Conservation (phyloP, 305 asterid genomes). For the Rubia occidens region DNA sequence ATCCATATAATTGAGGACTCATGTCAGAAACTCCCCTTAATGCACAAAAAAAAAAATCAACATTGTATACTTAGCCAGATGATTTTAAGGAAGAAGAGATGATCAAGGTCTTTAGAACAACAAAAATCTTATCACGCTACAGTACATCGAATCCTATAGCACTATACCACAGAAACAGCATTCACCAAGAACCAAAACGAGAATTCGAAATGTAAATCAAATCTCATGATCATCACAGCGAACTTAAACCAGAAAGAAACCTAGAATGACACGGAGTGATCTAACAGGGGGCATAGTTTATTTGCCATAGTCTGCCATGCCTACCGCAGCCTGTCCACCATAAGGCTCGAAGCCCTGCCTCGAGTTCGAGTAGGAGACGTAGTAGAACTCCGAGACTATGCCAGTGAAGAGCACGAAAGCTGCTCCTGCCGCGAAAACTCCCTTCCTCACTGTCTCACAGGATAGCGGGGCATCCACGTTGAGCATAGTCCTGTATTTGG, state of each 20-base stretch:
- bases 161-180: not conserved
- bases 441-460: constrained; percentile 80
- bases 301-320: constrained; percentile 53
- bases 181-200: constrained; percentile 9
- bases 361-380: constrained; percentile 51
- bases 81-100: no score
- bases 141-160: not conserved
- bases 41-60: no score
- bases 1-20: no score
- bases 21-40: no score
- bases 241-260: not conserved
- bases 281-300: constrained; percentile 20
- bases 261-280: not conserved
- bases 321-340: constrained; percentile 57
- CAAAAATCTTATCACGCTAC: not conserved
- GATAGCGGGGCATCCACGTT: constrained; percentile 40
- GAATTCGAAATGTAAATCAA: not conserved
- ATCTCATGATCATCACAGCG: not conserved
- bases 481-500: constrained; percentile 44
- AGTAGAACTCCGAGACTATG: constrained; percentile 63
- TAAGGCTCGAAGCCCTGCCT: constrained; percentile 31
- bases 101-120: not conserved
- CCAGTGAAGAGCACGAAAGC: constrained; percentile 65
- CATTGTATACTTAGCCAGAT: no score
- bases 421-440: constrained; percentile 93